Evolutionary conservation across 768 basidiomycete genomes (phyloP), one percentile per base, ranked within the genome.

Genomic region (Auricularia sp.): DNA sequence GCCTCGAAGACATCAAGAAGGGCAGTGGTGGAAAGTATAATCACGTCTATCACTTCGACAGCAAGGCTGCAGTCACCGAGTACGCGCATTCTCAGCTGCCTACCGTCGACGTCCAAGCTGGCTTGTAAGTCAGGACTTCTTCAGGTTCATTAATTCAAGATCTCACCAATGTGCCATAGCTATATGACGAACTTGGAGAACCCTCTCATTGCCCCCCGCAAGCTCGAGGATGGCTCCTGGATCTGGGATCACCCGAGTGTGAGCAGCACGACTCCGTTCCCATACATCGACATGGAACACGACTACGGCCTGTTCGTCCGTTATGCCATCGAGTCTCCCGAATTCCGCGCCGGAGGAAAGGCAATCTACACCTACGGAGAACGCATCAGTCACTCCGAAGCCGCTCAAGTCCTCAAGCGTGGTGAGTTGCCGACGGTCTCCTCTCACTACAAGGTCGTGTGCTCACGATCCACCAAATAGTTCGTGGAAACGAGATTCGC

Each of bases 51-150:
- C 56, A 59, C 24, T 59, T 59, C 34, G 56, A 59, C 34, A 33
- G 24, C 56, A 59, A 59, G 56, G 56, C 56, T 2, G 29, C 14
- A 18, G 56, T 59, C 34, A 34, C 56, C 56, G 56, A 29, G 24
- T 59, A 59, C 34, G 56, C 29, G 24, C 56, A 24, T 18, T 6
- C 56, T 21, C 24, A 59, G 56, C 34, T 69, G 24, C 70, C 69
- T 62, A 65, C 72, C 62, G 70, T 71, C 39, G 63, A 63, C 35
- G 70, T 68, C n/a, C 67, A 66, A n/a, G 71, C 71, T n/a, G 62
- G 56, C 62, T 33, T 21, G 44, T 63, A 51, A 21, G 62, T 34
- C 11, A 2, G 29, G 29, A 2, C 29, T 29, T 29, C 29, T 59
- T 59, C 34, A 34, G 7, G 29, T 24, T 59, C 13, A 14, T 1